Evolutionary conservation across 768 basidiomycete species (phyloP).

Genomic region (Mycena albidolilacea): DNA sequence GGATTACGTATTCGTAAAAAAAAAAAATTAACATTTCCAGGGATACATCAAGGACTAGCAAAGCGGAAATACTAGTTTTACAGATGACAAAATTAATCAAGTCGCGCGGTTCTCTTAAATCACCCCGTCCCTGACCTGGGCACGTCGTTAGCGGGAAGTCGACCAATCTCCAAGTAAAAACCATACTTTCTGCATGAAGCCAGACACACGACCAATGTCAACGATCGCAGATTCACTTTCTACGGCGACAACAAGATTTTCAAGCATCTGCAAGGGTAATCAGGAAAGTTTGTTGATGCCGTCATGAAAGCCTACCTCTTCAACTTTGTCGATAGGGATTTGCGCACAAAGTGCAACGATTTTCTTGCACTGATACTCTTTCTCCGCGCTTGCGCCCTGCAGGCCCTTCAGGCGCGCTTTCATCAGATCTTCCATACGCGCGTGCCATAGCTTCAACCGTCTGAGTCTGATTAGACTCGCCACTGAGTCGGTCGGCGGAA

Average conservation of each 20-base stretch:
- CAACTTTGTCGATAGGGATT: slow-evolving; percentile 89
- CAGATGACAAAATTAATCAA: slow-evolving; percentile 44
- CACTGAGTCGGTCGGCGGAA: slow-evolving; percentile 72
- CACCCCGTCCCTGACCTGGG: slow-evolving; percentile 73
- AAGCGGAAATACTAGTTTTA: slow-evolving; percentile 35
- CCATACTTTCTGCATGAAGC: slow-evolving; percentile 90
- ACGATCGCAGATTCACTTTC: slow-evolving; percentile 89
- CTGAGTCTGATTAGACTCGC: slow-evolving; percentile 79
- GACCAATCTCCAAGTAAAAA: background rate
- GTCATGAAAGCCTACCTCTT: slow-evolving; percentile 75
- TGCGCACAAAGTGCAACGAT: slow-evolving; percentile 92
- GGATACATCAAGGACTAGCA: slow-evolving; percentile 27
- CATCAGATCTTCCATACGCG: slow-evolving; percentile 82
- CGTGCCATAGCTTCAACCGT: slow-evolving; percentile 88
- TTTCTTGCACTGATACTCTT: slow-evolving; percentile 92
- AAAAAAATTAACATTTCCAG: slow-evolving; percentile 2
- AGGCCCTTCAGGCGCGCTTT: slow-evolving; percentile 76
- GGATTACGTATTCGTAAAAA: background rate
- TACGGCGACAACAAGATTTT: slow-evolving; percentile 87
- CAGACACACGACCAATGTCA: slow-evolving; percentile 88
- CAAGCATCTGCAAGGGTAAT: slow-evolving; percentile 74
- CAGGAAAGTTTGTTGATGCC: slow-evolving; percentile 7
- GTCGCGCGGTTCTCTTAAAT: slow-evolving; percentile 73
- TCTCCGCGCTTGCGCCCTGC: slow-evolving; percentile 87
- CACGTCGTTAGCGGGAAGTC: background rate